Evolutionary conservation across 805 yeast species (phyloP).

Genomic region (Metschnikowia peoriensis): DNA sequence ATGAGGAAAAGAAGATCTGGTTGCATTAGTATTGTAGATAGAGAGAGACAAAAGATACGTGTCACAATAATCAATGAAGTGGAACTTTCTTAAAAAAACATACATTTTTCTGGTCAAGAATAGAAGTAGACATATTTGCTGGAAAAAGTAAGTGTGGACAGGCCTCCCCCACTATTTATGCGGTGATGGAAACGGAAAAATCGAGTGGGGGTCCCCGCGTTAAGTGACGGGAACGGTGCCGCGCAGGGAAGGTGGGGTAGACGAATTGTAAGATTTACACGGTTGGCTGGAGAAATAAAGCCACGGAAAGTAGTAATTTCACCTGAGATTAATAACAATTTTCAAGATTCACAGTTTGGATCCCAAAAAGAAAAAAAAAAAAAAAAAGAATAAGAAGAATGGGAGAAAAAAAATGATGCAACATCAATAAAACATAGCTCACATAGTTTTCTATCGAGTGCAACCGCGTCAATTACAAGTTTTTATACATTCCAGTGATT

Average conservation of each 20-base stretch:
- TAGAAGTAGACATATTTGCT: background rate
- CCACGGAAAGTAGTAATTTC: too few relatives aligned
- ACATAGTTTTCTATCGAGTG: too few relatives aligned
- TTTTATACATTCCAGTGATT: too few relatives aligned
- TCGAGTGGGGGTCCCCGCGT: slow-evolving; percentile 1
- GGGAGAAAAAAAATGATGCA: too few relatives aligned
- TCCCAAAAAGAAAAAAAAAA: too few relatives aligned
- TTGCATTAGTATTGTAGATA: slow-evolving; percentile 8
- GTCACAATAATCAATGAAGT: too few relatives aligned
- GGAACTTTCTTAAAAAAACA: background rate
- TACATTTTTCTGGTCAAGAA: slow-evolving; percentile 11
- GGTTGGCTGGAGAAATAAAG: too few relatives aligned
- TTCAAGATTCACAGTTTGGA: background rate
- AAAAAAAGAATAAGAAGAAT: too few relatives aligned
- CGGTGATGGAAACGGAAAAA: background rate
- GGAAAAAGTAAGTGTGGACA: background rate
- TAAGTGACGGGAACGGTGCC: background rate
- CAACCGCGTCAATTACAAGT: too few relatives aligned
- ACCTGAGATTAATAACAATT: too few relatives aligned
- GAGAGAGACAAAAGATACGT: background rate
- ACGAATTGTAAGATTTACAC: background rate
- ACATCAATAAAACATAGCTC: too few relatives aligned
- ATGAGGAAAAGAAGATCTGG: slow-evolving; percentile 22
- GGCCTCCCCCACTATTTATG: background rate
- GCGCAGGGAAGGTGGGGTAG: slow-evolving; percentile 1